phyloP scores from a whole-genome alignment of 2,329 filamentous ascomycete genomes.

The Chaetomium olivaceum region DNA sequence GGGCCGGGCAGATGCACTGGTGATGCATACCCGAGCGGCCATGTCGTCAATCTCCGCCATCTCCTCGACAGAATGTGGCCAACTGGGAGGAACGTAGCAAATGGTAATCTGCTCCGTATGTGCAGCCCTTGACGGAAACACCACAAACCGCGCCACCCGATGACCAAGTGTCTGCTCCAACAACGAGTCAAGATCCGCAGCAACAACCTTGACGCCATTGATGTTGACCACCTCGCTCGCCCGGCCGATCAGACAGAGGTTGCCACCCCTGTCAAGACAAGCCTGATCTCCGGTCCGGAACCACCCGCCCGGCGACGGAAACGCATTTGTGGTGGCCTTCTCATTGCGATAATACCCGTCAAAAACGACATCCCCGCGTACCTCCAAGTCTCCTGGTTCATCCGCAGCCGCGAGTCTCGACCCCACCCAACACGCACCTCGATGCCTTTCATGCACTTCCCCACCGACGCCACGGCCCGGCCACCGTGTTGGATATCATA shows the following conservation, averaged over 20 bases:
- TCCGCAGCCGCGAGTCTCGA: constrained; percentile 13
- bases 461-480: constrained; percentile 41
- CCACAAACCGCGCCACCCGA: neutral
- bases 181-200: constrained; percentile 41
- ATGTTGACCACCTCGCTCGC: constrained; percentile 48
- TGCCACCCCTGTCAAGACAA: constrained; percentile 38
- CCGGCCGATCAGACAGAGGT: constrained; percentile 42
- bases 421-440: constrained; percentile 41
- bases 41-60: constrained; percentile 32
- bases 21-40: neutral
- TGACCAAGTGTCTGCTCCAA: constrained; percentile 41
- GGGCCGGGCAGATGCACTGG: neutral
- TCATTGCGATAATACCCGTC: constrained; percentile 63
- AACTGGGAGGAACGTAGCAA: neutral
- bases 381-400: constrained; percentile 54
- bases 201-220: constrained; percentile 48
- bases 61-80: constrained; percentile 21
- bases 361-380: constrained; percentile 62
- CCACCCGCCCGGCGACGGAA: constrained; percentile 50
- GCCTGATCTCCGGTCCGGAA: constrained; percentile 45
- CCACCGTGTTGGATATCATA: constrained; percentile 38
- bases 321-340: constrained; percentile 56
- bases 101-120: neutral
- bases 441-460: constrained; percentile 42
- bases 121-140: neutral